These are phyloP conservation scores for Chlorella sp. DNA, from an alignment of 139 green algal genomes.

Conservation along the genomic window DNA sequence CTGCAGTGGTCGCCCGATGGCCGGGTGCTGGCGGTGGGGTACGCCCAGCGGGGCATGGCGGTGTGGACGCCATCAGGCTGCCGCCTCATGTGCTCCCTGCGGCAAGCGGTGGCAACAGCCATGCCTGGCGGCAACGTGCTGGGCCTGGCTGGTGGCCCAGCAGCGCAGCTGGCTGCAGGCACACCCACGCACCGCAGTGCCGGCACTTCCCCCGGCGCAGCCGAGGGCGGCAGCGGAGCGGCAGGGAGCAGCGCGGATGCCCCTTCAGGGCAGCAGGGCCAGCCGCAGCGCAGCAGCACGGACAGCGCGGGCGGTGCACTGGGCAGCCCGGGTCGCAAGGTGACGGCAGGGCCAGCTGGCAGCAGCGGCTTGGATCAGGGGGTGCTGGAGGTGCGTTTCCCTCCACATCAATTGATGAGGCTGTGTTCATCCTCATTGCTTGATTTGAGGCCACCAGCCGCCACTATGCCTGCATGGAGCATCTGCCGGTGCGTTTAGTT, in stretches of 20 bases:
- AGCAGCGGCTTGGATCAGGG: not conserved
- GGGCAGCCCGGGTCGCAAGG: not conserved
- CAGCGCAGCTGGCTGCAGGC: not conserved
- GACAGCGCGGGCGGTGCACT: not conserved
- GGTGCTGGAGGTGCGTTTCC: conserved; percentile 25
- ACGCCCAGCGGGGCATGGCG: conserved; percentile 69
- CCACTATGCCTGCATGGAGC: too few species aligned
- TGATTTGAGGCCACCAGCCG: too few species aligned
- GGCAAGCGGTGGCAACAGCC: conserved; percentile 49
- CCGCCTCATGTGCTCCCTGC: conserved; percentile 82
- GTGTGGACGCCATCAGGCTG: conserved; percentile 85
- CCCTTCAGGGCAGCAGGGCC: not conserved
- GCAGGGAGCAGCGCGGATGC: not conserved
- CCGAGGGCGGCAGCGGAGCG: not conserved
- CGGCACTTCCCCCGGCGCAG: too few species aligned
- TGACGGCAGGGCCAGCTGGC: not conserved
- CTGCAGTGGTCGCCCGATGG: conserved; percentile 82
- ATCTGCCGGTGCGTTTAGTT: too few species aligned
- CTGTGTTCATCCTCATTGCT: not conserved
- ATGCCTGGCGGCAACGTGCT: not conserved
- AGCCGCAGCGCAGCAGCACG: not conserved
- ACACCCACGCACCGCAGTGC: not conserved
- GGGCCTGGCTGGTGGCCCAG: not conserved
- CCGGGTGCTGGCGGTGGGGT: conserved; percentile 70
- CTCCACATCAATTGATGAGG: too few species aligned